Percentiles rank a stretch among this genome's conserved stretches.
Conservation (phyloP, 2,329 filamentous ascomycete species). For the Macrophomina phaseolina region DNA sequence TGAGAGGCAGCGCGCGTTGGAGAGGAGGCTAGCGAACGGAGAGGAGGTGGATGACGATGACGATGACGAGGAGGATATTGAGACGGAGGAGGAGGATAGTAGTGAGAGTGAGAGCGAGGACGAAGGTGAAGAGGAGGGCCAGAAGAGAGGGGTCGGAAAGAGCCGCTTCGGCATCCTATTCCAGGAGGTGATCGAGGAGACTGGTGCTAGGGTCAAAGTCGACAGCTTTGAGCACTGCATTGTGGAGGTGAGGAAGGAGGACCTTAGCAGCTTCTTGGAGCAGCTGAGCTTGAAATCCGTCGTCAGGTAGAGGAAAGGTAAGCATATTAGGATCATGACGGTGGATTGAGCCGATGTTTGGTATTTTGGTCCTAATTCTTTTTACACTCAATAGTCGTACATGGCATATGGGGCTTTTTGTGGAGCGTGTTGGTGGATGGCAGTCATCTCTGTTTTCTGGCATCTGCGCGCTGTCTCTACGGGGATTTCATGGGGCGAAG, state of each 20-base stretch:
- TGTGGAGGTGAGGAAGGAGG: constrained; percentile 97
- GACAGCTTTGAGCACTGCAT: constrained; percentile 98
- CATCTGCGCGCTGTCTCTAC: too few species aligned
- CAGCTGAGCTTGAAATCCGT: constrained; percentile 90
- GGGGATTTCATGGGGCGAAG: too few species aligned
- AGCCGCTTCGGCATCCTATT: constrained; percentile 96
- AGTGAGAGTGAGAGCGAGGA: constrained; percentile 69
- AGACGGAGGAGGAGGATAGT: constrained; percentile 63
- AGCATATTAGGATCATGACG: not conserved
- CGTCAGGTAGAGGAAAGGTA: constrained; percentile 52
- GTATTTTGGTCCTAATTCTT: not conserved
- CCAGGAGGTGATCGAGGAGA: constrained; percentile 91
- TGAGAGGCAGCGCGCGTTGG: constrained; percentile 56
- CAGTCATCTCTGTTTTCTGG: too few species aligned
- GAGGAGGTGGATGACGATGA: constrained; percentile 65
- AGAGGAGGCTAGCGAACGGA: constrained; percentile 57
- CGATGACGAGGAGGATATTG: constrained; percentile 53
- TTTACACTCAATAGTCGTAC: not conserved
- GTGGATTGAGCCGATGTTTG: not conserved
- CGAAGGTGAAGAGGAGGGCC: constrained; percentile 60
- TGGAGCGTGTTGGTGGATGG: too few species aligned
- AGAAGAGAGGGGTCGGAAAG: constrained; percentile 71
- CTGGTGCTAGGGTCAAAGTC: constrained; percentile 84
- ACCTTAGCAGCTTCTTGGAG: constrained; percentile 88
- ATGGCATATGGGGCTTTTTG: not conserved